A percentile compares a stretch with the other conserved stretches of the same genome.
Conservation (phyloP, 2,329 filamentous ascomycete genomes). For the Botrytis aclada region DNA sequence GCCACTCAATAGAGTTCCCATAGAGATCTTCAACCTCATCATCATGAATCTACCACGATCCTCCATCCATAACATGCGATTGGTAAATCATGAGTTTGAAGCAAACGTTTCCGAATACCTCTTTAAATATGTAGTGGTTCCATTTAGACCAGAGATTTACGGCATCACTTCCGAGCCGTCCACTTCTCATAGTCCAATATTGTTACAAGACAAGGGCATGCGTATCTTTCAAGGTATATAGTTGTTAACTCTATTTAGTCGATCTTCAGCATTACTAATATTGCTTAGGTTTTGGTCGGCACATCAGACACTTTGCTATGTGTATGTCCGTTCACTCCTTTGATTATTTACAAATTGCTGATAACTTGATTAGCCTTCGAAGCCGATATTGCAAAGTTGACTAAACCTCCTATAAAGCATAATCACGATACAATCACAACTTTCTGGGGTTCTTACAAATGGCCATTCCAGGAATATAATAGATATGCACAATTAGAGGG, state of each 20-base stretch:
- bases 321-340: conserved; percentile 32
- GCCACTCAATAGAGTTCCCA: conserved; percentile 47
- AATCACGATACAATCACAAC: conserved; percentile 52
- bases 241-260: background rate
- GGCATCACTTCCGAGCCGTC: conserved; percentile 45
- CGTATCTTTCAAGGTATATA: conserved; percentile 53
- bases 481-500: conserved; percentile 58
- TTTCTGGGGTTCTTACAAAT: conserved; percentile 64
- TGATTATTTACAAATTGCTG: background rate
- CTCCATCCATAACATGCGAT: conserved; percentile 58
- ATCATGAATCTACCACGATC: conserved; percentile 52
- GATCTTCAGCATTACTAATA: conserved; percentile 11
- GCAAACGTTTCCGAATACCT: conserved; percentile 54
- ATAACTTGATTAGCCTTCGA: conserved; percentile 49
- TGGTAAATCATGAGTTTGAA: conserved; percentile 60
- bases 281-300: conserved; percentile 47
- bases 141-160: conserved; percentile 63
- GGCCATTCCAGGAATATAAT: conserved; percentile 58
- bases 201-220: conserved; percentile 48
- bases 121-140: conserved; percentile 62
- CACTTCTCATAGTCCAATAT: conserved; percentile 27
- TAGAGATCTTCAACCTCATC: conserved; percentile 61
- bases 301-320: conserved; percentile 63
- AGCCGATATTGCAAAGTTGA: conserved; percentile 53
- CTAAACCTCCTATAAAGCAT: conserved; percentile 54